Percentiles rank a stretch among this genome's conserved stretches.
phyloP scores from a whole-genome alignment of 495 filamentous ascomycete genomes.

The Lasiosphaeria miniovina region DNA sequence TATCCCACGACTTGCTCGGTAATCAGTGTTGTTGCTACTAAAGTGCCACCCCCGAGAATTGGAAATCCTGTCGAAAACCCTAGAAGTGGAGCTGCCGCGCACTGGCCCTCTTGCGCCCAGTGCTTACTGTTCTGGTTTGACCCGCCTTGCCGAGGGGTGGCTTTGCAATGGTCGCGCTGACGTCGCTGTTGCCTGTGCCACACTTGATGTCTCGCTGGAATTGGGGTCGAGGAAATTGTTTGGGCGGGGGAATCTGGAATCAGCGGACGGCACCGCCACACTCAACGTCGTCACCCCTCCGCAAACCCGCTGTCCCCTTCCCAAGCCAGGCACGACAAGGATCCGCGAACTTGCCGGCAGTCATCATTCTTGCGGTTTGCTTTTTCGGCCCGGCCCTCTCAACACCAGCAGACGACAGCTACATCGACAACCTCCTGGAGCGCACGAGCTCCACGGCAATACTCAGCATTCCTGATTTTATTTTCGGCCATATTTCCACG shows the following conservation, averaged over 20 bases:
- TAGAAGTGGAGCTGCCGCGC: too few species aligned
- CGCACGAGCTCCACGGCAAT: not conserved
- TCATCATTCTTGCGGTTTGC: slow-evolving; percentile 1
- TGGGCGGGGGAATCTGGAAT: slow-evolving; percentile 7
- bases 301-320: not conserved
- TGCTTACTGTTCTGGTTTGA: too few species aligned
- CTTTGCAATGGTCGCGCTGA: slow-evolving; percentile 5
- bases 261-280: slow-evolving; percentile 16
- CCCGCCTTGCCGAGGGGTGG: not conserved
- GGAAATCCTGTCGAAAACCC: too few species aligned
- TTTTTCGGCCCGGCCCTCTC: not conserved
- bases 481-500: not conserved
- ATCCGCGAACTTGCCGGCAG: not conserved
- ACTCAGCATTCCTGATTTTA: not conserved
- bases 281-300: slow-evolving; percentile 17
- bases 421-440: too few species aligned
- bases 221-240: not conserved
- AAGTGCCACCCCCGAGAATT: too few species aligned
- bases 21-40: too few species aligned
- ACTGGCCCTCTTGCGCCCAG: too few species aligned
- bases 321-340: slow-evolving; percentile 7
- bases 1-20: slow-evolving; percentile 1
- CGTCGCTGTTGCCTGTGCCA: slow-evolving; percentile 11
- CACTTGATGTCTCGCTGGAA: not conserved
- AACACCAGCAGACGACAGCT: not conserved